phyloP scores from a whole-genome alignment of 176 grass and related monocot genomes.

The Pontederia crassipes region DNA sequence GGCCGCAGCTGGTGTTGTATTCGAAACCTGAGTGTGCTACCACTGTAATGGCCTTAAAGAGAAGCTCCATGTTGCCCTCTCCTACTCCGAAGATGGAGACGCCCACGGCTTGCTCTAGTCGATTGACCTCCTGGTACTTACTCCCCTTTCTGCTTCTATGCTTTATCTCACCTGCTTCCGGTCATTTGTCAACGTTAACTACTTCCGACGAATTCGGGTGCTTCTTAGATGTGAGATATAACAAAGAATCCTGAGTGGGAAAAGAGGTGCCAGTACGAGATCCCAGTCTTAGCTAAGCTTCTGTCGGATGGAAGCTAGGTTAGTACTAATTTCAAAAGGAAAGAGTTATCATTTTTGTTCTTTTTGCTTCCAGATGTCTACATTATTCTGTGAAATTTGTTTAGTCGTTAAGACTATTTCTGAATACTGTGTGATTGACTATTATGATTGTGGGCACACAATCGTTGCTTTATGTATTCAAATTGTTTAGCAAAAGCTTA shows the following conservation, averaged over 20 bases:
- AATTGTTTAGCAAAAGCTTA: too few relatives aligned
- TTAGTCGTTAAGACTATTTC: not conserved
- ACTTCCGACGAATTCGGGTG: too few relatives aligned
- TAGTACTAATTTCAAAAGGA: not conserved
- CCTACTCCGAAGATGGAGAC: constrained; percentile 35
- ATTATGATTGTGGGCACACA: not conserved
- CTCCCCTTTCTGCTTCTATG: not conserved
- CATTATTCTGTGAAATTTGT: not conserved
- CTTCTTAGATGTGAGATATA: constrained; percentile 60
- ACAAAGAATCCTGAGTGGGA: constrained; percentile 64
- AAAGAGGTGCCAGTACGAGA: constrained; percentile 78
- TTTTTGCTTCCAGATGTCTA: not conserved
- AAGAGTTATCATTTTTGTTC: not conserved
- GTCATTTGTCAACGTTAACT: not conserved
- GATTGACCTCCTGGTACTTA: constrained; percentile 56
- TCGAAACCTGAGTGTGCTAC: constrained; percentile 80
- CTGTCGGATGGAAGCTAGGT: constrained; percentile 69
- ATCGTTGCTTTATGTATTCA: not conserved
- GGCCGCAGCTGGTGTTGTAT: constrained; percentile 60
- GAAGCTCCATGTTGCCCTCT: constrained; percentile 62
- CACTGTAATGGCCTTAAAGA: constrained; percentile 89
- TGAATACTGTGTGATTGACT: too few relatives aligned
- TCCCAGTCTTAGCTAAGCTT: constrained; percentile 71
- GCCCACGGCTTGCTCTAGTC: constrained; percentile 32
- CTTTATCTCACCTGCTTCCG: constrained; percentile 1